A percentile compares a stretch with the other conserved stretches of the same genome.
These are phyloP conservation scores for Gossypium laxum DNA, from an alignment of 441 rosid species.

Conservation along the genomic window DNA sequence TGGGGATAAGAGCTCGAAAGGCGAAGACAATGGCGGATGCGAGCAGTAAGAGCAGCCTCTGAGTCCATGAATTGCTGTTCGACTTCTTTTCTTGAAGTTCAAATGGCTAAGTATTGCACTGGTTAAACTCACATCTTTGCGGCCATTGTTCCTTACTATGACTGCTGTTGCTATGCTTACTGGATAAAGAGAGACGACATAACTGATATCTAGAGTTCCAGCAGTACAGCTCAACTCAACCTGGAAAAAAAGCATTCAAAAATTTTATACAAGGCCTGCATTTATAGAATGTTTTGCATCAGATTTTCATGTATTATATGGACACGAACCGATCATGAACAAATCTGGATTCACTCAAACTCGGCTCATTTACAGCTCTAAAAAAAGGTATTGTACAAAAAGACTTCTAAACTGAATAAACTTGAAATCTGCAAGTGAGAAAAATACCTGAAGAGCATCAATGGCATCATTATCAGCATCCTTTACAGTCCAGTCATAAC, in stretches of 20 bases:
- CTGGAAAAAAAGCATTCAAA: constrained; percentile 29
- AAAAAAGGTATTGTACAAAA: not conserved
- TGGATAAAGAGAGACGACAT: constrained; percentile 63
- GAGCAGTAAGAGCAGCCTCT: constrained; percentile 56
- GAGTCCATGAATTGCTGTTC: constrained; percentile 60
- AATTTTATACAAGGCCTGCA: not conserved
- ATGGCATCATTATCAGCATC: constrained; percentile 79
- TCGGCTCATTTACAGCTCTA: not conserved
- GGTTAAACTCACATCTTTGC: constrained; percentile 49
- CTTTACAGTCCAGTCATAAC: constrained; percentile 61
- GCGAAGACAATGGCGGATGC: constrained; percentile 63
- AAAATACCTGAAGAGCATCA: constrained; percentile 78
- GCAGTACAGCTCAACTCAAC: constrained; percentile 60
- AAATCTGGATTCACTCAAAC: not conserved
- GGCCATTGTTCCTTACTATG: constrained; percentile 63
- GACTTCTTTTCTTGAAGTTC: constrained; percentile 46
- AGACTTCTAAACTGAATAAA: not conserved
- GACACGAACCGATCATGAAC: not conserved
- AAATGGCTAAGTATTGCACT: constrained; percentile 71
- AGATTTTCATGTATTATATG: not conserved
- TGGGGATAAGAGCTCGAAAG: constrained; percentile 69
- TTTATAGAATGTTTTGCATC: not conserved
- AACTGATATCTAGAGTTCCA: constrained; percentile 58
- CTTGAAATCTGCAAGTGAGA: not conserved
- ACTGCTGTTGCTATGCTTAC: constrained; percentile 70